Evolutionary conservation across 2,329 filamentous ascomycete genomes (phyloP), one percentile per base, ranked within the genome.

Genomic region (Penicillium sp.): DNA sequence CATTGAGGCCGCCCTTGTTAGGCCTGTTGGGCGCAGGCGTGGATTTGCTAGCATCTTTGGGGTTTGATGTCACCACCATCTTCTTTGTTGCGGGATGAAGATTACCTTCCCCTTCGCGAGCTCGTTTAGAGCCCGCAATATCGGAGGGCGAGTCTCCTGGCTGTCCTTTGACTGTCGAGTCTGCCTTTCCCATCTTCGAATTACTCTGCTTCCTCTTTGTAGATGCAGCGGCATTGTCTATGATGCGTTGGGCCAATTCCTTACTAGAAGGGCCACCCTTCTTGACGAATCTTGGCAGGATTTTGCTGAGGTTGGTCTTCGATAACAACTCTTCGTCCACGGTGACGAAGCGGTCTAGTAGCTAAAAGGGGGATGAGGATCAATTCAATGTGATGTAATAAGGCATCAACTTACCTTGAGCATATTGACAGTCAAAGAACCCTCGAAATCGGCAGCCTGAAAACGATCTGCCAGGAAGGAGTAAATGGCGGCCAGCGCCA

Each of bases 271-370:
- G 78, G 56, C 80, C 80, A 21, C 82, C 83, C 56, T 80, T 81
- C 67, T 85, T 87, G 46, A 80, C 72, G 56, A 84, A 80, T 21
- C 79, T 76, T 2, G 77, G 76, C 13, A 86, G 68, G 13, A 85
- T 73, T 62, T 85, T 86, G 47, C 76, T 75, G 24, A 85, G 69
- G 59, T 85, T 84, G 7, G 81, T 84, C 63, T 83, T 84, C 59
- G 84, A 79, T 20, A 86, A 72, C 42, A 80, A 75, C 43, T 82
- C 80, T 52, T 78, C 78, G 50, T 81, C 84, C 60, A 86, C 73
- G 6, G 82, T 85, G 12, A 77, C 77, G 55, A 83, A 84, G 36
- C 75, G 75, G 23, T 76, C 70, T 60, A 86, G 75, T 40, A 85
- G 69, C 76, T 84, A 27, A 23, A 55, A 20, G 50, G 18, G 18